A percentile compares a stretch with the other conserved stretches of the same genome.
Evolutionary conservation across 1,139 yeast genomes (phyloP).

Genomic region (Hyphopichia khmerensis): DNA sequence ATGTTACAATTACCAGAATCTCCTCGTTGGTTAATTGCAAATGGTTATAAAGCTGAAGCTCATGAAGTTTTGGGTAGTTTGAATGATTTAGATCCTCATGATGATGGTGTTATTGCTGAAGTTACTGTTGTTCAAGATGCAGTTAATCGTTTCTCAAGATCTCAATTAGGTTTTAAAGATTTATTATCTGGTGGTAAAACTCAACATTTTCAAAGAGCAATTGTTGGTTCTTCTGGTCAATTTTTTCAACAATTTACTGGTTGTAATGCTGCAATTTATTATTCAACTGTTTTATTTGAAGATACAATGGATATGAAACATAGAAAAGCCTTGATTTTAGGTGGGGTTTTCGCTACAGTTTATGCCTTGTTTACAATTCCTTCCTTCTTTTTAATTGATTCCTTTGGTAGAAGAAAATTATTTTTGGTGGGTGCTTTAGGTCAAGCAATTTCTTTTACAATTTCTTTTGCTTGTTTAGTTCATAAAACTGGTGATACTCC

Average conservation of each 20-base stretch:
- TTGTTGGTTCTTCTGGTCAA: slow-evolving; percentile 56
- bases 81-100: slow-evolving; percentile 35
- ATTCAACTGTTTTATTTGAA: slow-evolving; percentile 69
- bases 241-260: slow-evolving; percentile 70
- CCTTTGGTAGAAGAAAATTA: slow-evolving; percentile 72
- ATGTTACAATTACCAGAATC: slow-evolving; percentile 45
- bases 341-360: slow-evolving; percentile 84
- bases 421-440: slow-evolving; percentile 57
- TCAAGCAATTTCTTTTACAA: slow-evolving; percentile 40
- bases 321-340: slow-evolving; percentile 66
- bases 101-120: slow-evolving; percentile 47
- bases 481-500: slow-evolving; percentile 30
- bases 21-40: slow-evolving; percentile 78
- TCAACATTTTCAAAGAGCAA: slow-evolving; percentile 54
- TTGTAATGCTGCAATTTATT: slow-evolving; percentile 70
- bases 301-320: slow-evolving; percentile 59
- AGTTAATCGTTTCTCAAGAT: slow-evolving; percentile 37
- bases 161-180: slow-evolving; percentile 46
- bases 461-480: slow-evolving; percentile 44
- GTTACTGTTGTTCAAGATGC: slow-evolving; percentile 42
- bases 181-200: slow-evolving; percentile 58
- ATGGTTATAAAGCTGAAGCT: slow-evolving; percentile 51
- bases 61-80: slow-evolving; percentile 37
- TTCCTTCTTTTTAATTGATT: slow-evolving; percentile 60
- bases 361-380: slow-evolving; percentile 68